Percentiles rank a stretch among this genome's conserved stretches.
Conservation (phyloP, 352 stramenopile species). For the Peronospora belbahrii region DNA sequence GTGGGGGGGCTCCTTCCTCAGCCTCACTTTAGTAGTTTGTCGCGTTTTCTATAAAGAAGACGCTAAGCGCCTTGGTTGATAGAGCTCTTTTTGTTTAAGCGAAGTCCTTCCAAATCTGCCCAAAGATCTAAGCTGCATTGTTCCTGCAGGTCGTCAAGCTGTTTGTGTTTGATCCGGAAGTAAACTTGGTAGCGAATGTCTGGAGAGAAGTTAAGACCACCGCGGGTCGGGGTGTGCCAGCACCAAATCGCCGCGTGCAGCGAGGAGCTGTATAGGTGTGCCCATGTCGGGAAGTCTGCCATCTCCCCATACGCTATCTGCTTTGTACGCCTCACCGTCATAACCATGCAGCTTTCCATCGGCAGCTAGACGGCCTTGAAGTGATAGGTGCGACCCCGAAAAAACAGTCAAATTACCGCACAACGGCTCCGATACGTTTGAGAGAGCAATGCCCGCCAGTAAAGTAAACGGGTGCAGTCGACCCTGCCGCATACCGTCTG, state of each 20-base stretch:
- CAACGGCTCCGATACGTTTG: slow-evolving; percentile 48
- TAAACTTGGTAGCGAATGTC: slow-evolving; percentile 80
- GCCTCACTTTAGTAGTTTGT: slow-evolving; percentile 17
- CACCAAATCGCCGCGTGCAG: slow-evolving; percentile 51
- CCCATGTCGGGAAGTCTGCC: slow-evolving; percentile 62
- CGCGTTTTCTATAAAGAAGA: slow-evolving; percentile 25
- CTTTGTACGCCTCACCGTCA: slow-evolving; percentile 50
- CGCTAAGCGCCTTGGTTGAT: slow-evolving; percentile 19
- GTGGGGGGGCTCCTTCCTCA: slow-evolving; percentile 1
- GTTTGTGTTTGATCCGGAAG: slow-evolving; percentile 74
- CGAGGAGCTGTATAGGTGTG: slow-evolving; percentile 49
- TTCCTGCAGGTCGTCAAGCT: slow-evolving; percentile 31
- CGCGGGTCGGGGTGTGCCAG: slow-evolving; percentile 64
- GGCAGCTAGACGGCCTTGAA: slow-evolving; percentile 42
- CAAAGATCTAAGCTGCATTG: slow-evolving; percentile 29
- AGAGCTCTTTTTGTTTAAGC: slow-evolving; percentile 12
- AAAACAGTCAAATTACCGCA: slow-evolving; percentile 74
- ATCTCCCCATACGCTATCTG: slow-evolving; percentile 72
- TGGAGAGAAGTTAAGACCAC: slow-evolving; percentile 73
- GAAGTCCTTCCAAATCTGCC: slow-evolving; percentile 50
- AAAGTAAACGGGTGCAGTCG: slow-evolving; percentile 63
- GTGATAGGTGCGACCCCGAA: slow-evolving; percentile 41
- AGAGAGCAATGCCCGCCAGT: slow-evolving; percentile 61
- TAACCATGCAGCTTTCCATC: slow-evolving; percentile 49
- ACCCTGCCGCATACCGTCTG: slow-evolving; percentile 72